Percentiles rank a stretch among this genome's conserved stretches.
phyloP scores from a whole-genome alignment of 1,139 yeast genomes.

The Meyerozyma guilliermondii region DNA sequence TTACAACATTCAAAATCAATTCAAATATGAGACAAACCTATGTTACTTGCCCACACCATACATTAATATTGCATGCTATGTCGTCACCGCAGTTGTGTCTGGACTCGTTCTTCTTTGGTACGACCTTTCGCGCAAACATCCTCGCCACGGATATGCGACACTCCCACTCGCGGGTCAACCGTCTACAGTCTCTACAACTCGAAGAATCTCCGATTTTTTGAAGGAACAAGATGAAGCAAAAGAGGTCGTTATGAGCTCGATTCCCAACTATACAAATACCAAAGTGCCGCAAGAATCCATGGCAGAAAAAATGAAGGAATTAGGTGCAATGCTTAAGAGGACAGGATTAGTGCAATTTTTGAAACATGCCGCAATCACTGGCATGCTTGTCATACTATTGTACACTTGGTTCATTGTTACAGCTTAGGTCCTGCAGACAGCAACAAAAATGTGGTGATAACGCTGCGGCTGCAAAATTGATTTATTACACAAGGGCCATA shows the following conservation, averaged over 20 bases:
- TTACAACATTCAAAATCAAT: slow-evolving; percentile 8
- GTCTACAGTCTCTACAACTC: slow-evolving; percentile 7
- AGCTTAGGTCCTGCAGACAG: not conserved
- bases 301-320: not conserved
- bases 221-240: slow-evolving; percentile 13
- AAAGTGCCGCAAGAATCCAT: slow-evolving; percentile 1
- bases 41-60: slow-evolving; percentile 51
- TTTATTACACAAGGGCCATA: not conserved
- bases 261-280: slow-evolving; percentile 11
- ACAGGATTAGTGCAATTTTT: slow-evolving; percentile 12
- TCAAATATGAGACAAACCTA: slow-evolving; percentile 32
- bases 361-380: slow-evolving; percentile 8
- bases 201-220: slow-evolving; percentile 14
- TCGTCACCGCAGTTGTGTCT: slow-evolving; percentile 30
- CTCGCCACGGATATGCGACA: slow-evolving; percentile 13
- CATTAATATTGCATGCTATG: slow-evolving; percentile 35
- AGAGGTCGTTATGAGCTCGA: slow-evolving; percentile 5
- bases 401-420: not conserved
- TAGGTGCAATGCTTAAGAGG: slow-evolving; percentile 7
- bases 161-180: slow-evolving; percentile 10
- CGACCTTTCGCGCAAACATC: slow-evolving; percentile 24
- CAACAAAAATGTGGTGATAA: not conserved
- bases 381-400: slow-evolving; percentile 2
- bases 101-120: slow-evolving; percentile 25
- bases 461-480: slow-evolving; percentile 1